Percentiles rank a stretch among this genome's conserved stretches.
These are phyloP conservation scores for Tripterygium wilfordii DNA, from an alignment of 177 flowering plant species.

Conservation along the genomic window DNA sequence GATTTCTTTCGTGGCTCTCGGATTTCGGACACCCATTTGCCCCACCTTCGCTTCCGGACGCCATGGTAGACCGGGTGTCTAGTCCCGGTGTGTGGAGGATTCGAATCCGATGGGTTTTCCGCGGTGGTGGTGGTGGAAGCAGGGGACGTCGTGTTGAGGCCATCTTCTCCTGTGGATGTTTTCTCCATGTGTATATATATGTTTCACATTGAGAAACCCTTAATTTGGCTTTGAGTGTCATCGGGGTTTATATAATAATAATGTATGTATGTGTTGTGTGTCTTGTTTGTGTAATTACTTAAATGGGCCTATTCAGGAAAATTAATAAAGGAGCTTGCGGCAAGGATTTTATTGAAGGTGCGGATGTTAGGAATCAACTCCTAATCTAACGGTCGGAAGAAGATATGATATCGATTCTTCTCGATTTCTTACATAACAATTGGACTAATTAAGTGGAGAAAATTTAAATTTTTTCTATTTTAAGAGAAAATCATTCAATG, in stretches of 20 bases:
- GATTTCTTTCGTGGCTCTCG: slow-evolving; percentile 67
- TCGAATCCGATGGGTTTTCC: background rate
- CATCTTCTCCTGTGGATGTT: slow-evolving; percentile 12
- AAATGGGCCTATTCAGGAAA: too few species aligned
- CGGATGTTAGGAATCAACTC: too few species aligned
- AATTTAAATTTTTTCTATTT: too few species aligned
- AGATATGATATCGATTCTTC: too few species aligned
- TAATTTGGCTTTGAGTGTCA: background rate
- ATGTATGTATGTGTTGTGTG: too few species aligned
- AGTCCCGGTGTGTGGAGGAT: slow-evolving; percentile 14
- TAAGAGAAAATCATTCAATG: too few species aligned
- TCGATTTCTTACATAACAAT: too few species aligned
- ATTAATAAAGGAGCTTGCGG: too few species aligned
- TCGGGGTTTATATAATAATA: too few species aligned
- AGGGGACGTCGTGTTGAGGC: slow-evolving; percentile 1
- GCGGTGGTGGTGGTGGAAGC: slow-evolving; percentile 1
- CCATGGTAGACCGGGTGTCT: slow-evolving; percentile 58
- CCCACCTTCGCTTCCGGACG: slow-evolving; percentile 68
- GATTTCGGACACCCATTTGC: slow-evolving; percentile 77
- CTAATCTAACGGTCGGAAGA: too few species aligned
- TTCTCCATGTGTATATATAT: slow-evolving; percentile 19
- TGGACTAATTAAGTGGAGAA: too few species aligned
- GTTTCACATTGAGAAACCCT: background rate
- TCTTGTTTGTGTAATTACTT: background rate
- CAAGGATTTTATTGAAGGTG: too few species aligned